Evolutionary conservation across 2,329 filamentous ascomycete genomes (phyloP), one percentile per base, ranked within the genome.

Genomic region (Didymella glomerata): DNA sequence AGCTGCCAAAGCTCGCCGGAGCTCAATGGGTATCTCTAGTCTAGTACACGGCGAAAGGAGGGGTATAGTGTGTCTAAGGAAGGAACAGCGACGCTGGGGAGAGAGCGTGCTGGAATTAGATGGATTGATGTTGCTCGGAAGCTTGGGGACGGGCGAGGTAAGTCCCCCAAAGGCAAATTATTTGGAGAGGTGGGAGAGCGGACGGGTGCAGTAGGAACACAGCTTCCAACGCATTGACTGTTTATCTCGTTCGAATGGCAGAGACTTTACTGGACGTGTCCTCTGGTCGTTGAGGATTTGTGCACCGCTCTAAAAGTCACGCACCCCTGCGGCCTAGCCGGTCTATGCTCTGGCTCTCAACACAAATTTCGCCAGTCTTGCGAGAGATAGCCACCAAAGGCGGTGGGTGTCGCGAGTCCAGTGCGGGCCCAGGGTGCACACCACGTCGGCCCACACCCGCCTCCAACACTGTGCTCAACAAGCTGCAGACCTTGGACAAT

Each of bases 211-310:
- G 48, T 41, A 69, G 65, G 62, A 60, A 65, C 55, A 55, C 34
- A 54, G 46, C 59, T 66, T 68, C 72, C 40, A 71, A 72, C 68
- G 69, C 73, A 74, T 73, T 69, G 68, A 67, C 67, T 64, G 68
- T 65, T 67, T 71, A 73, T 74, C 67, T 69, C 61, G 64, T 60
- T 65, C 51, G 61, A 63, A 67, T 54, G 65, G 62, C 61, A 64
- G 61, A 62, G 57, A 59, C 57, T 58, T 56, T 51, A 50, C 59
- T 45, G 54, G 57, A 59, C 54, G 63, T 54, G 55, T 57, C 36
- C 44, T 61, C 44, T 60, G 61, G 59, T 65, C 69, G 72, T 75
- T 73, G 71, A 76, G 73, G 65, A 72, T 66, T 69, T 42, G 49
- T 71, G 61, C 64, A 64, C 64, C 67, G 65, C 60, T 65, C 71